These are phyloP conservation scores for Debaryomyces psychrophilus DNA, from an alignment of 1,139 yeast species.

Conservation along the genomic window DNA sequence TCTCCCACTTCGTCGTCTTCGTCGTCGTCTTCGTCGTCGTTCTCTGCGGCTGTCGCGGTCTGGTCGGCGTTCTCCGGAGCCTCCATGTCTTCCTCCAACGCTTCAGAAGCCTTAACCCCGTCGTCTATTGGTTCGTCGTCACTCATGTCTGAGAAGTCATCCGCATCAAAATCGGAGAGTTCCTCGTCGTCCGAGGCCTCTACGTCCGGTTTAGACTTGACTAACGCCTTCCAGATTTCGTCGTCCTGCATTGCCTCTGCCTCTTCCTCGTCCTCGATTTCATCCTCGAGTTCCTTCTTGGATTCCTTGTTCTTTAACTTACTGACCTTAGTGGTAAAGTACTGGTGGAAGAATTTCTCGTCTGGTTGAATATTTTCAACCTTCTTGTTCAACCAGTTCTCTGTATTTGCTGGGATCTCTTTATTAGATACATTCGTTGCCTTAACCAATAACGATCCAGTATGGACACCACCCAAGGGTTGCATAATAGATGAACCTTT, in stretches of 20 bases:
- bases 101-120: constrained; percentile 27
- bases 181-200: constrained; percentile 57
- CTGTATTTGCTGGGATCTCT: constrained; percentile 73
- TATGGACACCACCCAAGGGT: constrained; percentile 89
- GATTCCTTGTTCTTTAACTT: constrained; percentile 42
- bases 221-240: constrained; percentile 88
- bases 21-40: constrained; percentile 19
- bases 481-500: constrained; percentile 96
- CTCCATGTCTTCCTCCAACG: constrained; percentile 4
- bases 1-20: constrained; percentile 26
- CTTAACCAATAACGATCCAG: constrained; percentile 74
- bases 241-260: constrained; percentile 71
- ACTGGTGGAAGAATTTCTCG: constrained; percentile 87
- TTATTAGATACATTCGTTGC: constrained; percentile 53
- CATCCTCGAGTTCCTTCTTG: constrained; percentile 21
- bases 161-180: constrained; percentile 53
- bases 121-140: constrained; percentile 32
- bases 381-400: constrained; percentile 76
- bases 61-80: constrained; percentile 14
- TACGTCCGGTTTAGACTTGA: constrained; percentile 79
- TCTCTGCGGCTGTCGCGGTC: constrained; percentile 10
- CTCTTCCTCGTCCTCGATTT: constrained; percentile 38
- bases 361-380: constrained; percentile 77
- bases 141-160: constrained; percentile 36
- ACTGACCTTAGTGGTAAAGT: constrained; percentile 67